Evolutionary conservation across 768 basidiomycete species (phyloP), one percentile per base, ranked within the genome.

Genomic region (Roridomyces roridus): DNA sequence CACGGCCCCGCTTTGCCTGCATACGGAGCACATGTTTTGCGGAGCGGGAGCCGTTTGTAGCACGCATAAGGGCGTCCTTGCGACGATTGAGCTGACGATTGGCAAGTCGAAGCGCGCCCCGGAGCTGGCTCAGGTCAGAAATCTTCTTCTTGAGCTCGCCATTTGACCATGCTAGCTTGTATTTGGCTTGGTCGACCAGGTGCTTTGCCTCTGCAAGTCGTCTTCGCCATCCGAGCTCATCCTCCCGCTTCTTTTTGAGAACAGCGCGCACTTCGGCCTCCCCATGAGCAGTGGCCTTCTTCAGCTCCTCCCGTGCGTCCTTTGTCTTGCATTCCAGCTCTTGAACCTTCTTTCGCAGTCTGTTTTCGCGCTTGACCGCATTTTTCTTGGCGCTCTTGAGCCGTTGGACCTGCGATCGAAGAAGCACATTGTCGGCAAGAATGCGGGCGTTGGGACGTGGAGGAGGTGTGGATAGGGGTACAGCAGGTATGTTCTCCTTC

Each of bases 1-100:
- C 45, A 26, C 37, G 51, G 6, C 58, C 51, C 18, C n/a, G 37
- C 45, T 59, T 59, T 21, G 51, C 51, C 1, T 48, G 44, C 51
- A 55, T 55, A 17, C 54, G 46, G 25, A 48, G 25, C 1, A 55
- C 6, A 20, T 55, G 29, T 31, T 50, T 49, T n/a, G 53, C 35
- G 14, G 55, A 25, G 25, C 29, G 40, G 4, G 55, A 56, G 24
- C 46, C 26, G 4, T 50, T 35, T 8, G 21, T 21, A 5, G 42
- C 55, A 14, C 34, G 55, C 36, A 46, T 37, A 6, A 42, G 39
- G 20, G 8, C 43, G 5, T 56, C 47, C 14, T 26, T 46, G 31
- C 35, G 46, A 2, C 25, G 25, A 14, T 46, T 37, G 31, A 24
- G 26, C 37, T 48, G 46, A 39, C 50, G 50, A 5, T 20, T 23